A percentile compares a stretch with the other conserved stretches of the same genome.
Conservation (phyloP, 495 filamentous ascomycete genomes). For the Venustampulla echinocandica region DNA sequence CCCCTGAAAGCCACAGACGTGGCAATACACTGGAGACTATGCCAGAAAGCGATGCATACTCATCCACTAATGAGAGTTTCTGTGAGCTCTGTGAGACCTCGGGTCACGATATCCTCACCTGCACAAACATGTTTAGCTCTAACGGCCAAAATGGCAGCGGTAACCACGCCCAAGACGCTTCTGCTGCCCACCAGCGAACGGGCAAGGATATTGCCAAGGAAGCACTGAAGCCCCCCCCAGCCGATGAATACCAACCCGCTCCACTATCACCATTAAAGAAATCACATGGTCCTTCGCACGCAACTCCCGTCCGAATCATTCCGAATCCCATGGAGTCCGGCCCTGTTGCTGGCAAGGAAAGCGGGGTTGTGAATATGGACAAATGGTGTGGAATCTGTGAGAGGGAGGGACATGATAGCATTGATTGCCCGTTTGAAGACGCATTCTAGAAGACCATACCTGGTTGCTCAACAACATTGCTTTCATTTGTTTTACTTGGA, state of each 20-base stretch:
- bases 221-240: conserved; percentile 29
- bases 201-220: conserved; percentile 40
- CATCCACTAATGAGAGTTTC: conserved; percentile 71
- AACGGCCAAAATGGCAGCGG: conserved; percentile 26
- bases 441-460: conserved; percentile 46
- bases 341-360: conserved; percentile 74
- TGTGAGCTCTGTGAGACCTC: conserved; percentile 92
- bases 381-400: conserved; percentile 99
- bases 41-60: conserved; percentile 65
- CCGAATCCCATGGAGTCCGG: conserved; percentile 59
- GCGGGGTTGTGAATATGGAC: conserved; percentile 63
- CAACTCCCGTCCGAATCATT: conserved; percentile 30
- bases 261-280: conserved; percentile 42
- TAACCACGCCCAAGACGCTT: conserved; percentile 16
- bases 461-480: neutral
- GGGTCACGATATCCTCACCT: conserved; percentile 92
- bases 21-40: conserved; percentile 44
- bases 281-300: conserved; percentile 15
- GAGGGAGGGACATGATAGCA: conserved; percentile 89
- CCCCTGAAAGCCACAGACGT: conserved; percentile 36
- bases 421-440: conserved; percentile 91
- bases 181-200: conserved; percentile 20
- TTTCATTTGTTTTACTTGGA: conserved; percentile 1
- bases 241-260: conserved; percentile 37
- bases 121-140: conserved; percentile 75